Evolutionary conservation across 345 rosid species (phyloP).

Genomic region (Brassica carinata): DNA sequence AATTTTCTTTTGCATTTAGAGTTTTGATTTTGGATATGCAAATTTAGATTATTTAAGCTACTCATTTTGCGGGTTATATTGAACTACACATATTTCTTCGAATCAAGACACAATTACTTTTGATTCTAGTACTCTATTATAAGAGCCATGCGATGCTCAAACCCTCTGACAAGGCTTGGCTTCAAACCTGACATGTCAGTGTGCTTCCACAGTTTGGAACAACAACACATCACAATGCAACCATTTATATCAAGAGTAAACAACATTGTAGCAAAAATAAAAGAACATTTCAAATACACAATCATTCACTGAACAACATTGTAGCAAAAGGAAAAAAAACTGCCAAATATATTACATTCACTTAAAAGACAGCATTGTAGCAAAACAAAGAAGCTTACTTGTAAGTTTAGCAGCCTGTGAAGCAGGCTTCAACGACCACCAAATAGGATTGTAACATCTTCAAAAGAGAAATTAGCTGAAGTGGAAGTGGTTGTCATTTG

Average conservation of each 20-base stretch:
- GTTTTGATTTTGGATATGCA: too few species aligned
- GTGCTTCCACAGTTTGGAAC: not conserved
- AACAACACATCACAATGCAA: not conserved
- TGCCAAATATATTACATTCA: not conserved
- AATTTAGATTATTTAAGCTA: too few species aligned
- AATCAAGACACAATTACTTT: too few species aligned
- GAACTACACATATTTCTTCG: too few species aligned
- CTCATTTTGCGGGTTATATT: too few species aligned
- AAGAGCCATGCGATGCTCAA: too few species aligned
- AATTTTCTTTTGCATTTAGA: too few species aligned
- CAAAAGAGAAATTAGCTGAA: slow-evolving; percentile 32
- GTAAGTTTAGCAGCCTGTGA: slow-evolving; percentile 6
- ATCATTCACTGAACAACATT: not conserved
- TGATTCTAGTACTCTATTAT: too few species aligned
- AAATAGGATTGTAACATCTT: slow-evolving; percentile 26
- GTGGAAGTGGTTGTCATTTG: slow-evolving; percentile 23
- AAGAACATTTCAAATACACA: not conserved
- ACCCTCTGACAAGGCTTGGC: too few species aligned
- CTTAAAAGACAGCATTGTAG: not conserved
- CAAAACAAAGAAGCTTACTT: not conserved
- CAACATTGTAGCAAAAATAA: not conserved
- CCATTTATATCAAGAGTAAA: not conserved
- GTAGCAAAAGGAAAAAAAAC: not conserved
- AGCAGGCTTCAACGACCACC: slow-evolving; percentile 21
- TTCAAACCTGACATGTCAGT: too few species aligned